A percentile compares a stretch with the other conserved stretches of the same genome.
phyloP scores from a whole-genome alignment of 2,329 filamentous ascomycete species.

The Curvularia sp. region DNA sequence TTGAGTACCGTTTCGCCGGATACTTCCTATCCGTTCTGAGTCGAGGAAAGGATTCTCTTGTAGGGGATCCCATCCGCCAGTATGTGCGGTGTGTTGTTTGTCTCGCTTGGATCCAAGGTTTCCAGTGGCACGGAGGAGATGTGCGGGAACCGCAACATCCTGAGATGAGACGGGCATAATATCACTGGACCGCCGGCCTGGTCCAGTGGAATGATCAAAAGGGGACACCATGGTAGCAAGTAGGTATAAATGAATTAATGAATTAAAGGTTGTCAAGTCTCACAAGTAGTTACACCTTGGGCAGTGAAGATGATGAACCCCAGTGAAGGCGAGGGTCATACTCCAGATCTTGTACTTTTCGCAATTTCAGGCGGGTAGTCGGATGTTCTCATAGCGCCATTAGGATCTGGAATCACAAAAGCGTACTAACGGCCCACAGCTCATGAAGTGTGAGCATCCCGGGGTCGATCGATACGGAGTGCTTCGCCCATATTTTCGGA shows the following conservation, averaged over 20 bases:
- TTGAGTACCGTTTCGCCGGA: constrained; percentile 17
- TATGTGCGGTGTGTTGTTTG: constrained; percentile 12
- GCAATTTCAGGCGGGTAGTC: constrained; percentile 8
- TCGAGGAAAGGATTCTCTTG: constrained; percentile 18
- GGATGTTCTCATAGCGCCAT: constrained; percentile 15
- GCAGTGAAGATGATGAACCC: constrained; percentile 10
- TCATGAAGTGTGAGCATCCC: constrained; percentile 6
- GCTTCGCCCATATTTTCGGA: constrained; percentile 4
- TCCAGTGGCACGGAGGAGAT: constrained; percentile 30
- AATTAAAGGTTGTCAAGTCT: constrained; percentile 1
- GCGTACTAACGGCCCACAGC: constrained; percentile 13
- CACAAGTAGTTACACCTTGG: constrained; percentile 4
- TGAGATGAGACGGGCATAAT: constrained; percentile 13
- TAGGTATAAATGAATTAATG: neutral
- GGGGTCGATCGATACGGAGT: constrained; percentile 13
- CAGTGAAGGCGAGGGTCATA: constrained; percentile 8
- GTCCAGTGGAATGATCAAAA: constrained; percentile 2
- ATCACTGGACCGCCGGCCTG: constrained; percentile 12
- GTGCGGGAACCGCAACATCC: constrained; percentile 33
- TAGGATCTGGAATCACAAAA: constrained; percentile 7
- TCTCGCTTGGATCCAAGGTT: constrained; percentile 29
- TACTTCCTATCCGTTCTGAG: constrained; percentile 16
- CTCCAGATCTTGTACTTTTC: constrained; percentile 12
- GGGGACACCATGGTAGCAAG: constrained; percentile 9
- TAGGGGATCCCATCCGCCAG: constrained; percentile 27